A percentile compares a stretch with the other conserved stretches of the same genome.
These are phyloP conservation scores for Chaetoceros tenuissimus DNA, from an alignment of 108 stramenopile genomes.

Conservation along the genomic window DNA sequence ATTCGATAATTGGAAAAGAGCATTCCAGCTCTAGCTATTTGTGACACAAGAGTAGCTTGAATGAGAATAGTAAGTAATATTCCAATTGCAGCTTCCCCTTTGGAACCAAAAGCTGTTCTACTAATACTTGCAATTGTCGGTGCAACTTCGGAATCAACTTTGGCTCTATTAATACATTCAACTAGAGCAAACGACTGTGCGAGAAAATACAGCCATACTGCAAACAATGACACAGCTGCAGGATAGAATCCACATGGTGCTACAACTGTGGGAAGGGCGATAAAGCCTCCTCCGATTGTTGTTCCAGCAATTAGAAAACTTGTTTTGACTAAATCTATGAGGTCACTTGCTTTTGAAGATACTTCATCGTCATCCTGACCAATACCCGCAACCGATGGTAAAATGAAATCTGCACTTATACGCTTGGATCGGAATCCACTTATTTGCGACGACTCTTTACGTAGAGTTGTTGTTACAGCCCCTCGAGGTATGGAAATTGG, in stretches of 20 bases:
- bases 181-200: background rate
- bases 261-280: conserved; percentile 27
- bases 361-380: no score
- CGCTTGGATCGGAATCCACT: no score
- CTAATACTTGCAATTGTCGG: background rate
- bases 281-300: conserved; percentile 37
- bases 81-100: background rate
- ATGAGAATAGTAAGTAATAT: conserved; percentile 2
- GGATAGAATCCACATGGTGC: conserved; percentile 7
- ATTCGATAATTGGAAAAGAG: conserved; percentile 7
- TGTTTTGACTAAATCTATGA: no score
- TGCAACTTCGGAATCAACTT: background rate
- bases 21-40: conserved; percentile 12
- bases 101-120: background rate
- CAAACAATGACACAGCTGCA: conserved; percentile 3
- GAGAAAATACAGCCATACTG: conserved; percentile 8
- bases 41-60: conserved; percentile 12
- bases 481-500: no score
- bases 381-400: no score
- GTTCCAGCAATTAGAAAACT: conserved; percentile 33
- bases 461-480: no score
- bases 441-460: no score
- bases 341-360: no score
- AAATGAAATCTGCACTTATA: no score
- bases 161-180: background rate